Evolutionary conservation across 73 alveolate genomes (phyloP).

Genomic region (Paraurostyla sp.): DNA sequence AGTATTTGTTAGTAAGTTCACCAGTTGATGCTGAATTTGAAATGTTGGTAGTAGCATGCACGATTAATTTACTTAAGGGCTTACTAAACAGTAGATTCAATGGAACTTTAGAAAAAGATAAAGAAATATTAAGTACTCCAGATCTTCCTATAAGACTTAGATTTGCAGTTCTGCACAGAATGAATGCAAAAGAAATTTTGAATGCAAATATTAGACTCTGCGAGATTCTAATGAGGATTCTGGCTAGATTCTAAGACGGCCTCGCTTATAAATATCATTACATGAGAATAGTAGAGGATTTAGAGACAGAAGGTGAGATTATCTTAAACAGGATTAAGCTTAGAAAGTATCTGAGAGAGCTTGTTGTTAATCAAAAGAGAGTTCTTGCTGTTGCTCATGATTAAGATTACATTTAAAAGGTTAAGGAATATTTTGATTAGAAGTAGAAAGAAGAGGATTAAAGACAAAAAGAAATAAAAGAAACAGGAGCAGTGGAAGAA

Average conservation of each 20-base stretch:
- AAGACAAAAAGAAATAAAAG: not conserved
- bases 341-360: conserved; percentile 63
- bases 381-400: conserved; percentile 35
- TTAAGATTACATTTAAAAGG: not conserved
- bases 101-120: conserved; percentile 39
- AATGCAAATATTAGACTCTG: conserved; percentile 47
- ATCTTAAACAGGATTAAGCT: conserved; percentile 47
- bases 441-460: conserved; percentile 18
- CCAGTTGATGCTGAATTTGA: conserved; percentile 79
- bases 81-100: conserved; percentile 54
- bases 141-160: conserved; percentile 44
- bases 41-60: conserved; percentile 69
- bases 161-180: conserved; percentile 51
- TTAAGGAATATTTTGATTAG: conserved; percentile 38
- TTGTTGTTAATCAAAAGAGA: conserved; percentile 49
- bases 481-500: not conserved
- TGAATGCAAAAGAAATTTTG: conserved; percentile 58
- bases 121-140: conserved; percentile 24
- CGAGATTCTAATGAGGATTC: conserved; percentile 61
- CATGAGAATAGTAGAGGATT: conserved; percentile 56
- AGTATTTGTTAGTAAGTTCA: conserved; percentile 40
- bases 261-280: conserved; percentile 20
- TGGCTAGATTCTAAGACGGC: conserved; percentile 69
- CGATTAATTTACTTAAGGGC: conserved; percentile 62
- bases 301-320: conserved; percentile 55